Conservation (phyloP, 306 rosid genomes). For the Cajanus cajan region DNA sequence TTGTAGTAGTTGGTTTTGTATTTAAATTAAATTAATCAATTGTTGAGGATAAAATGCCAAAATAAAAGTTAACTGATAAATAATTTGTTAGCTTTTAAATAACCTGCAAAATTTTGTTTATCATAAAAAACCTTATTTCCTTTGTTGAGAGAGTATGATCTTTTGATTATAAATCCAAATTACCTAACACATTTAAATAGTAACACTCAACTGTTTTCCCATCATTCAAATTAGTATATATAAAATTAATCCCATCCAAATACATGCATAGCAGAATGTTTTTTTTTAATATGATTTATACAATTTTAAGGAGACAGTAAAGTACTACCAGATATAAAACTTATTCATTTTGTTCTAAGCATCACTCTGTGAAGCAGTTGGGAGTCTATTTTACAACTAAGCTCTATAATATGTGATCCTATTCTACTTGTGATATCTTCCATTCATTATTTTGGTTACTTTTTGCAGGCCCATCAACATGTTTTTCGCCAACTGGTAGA, state of each 20-base stretch:
- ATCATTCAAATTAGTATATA: background rate
- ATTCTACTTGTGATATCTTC: slow-evolving; percentile 16
- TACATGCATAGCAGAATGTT: background rate
- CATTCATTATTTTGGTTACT: slow-evolving; percentile 29
- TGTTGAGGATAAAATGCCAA: background rate
- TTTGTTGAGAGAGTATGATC: background rate
- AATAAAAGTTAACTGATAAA: background rate
- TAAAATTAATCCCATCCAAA: background rate
- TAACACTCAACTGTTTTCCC: background rate
- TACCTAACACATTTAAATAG: background rate
- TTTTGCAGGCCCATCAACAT: slow-evolving; percentile 83
- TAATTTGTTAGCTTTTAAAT: background rate
- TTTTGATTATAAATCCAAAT: background rate
- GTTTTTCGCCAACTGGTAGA: slow-evolving; percentile 84
- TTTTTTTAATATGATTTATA: background rate
- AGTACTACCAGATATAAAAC: background rate
- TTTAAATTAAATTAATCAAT: background rate
- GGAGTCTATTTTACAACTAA: background rate
- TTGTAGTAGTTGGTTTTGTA: background rate
- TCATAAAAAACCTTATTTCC: background rate
- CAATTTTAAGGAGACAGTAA: background rate
- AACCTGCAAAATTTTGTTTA: background rate
- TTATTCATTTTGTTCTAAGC: slow-evolving; percentile 11
- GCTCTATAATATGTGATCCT: background rate
- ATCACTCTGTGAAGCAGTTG: background rate